Conservation (phyloP, 2,329 filamentous ascomycete species). For the Furcasterigmium furcatum region DNA sequence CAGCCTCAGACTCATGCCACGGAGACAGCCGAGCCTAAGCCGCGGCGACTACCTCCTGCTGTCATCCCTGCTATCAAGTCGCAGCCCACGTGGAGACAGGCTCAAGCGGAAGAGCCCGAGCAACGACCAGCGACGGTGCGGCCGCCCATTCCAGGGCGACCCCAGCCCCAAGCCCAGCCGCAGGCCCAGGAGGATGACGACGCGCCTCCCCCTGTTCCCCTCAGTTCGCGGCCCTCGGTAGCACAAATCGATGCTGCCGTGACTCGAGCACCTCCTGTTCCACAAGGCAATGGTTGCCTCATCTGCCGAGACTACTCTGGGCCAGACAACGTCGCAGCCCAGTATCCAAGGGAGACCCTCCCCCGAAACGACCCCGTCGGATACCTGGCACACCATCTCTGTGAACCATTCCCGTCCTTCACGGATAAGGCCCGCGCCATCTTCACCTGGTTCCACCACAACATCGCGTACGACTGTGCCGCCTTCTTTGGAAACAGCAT, state of each 20-base stretch:
- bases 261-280: slow-evolving; percentile 22
- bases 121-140: neutral
- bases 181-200: slow-evolving; percentile 20
- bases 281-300: slow-evolving; percentile 54
- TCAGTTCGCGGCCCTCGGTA: slow-evolving; percentile 47
- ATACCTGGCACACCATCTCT: slow-evolving; percentile 76
- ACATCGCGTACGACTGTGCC: slow-evolving; percentile 79
- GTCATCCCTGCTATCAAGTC: slow-evolving; percentile 6
- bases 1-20: slow-evolving; percentile 6
- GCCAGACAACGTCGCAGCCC: slow-evolving; percentile 74
- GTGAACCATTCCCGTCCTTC: slow-evolving; percentile 70
- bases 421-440: slow-evolving; percentile 93
- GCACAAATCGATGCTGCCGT: slow-evolving; percentile 46
- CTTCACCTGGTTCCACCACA: slow-evolving; percentile 95
- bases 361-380: slow-evolving; percentile 63
- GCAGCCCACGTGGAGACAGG: neutral
- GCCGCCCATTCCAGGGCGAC: slow-evolving; percentile 7
- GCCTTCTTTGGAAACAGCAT: slow-evolving; percentile 75
- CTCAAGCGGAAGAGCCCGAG: neutral
- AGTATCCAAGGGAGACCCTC: slow-evolving; percentile 69
- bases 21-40: slow-evolving; percentile 6
- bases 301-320: slow-evolving; percentile 84
- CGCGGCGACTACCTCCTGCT: slow-evolving; percentile 11
- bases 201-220: slow-evolving; percentile 48
- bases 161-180: slow-evolving; percentile 1